Evolutionary conservation across 2,329 filamentous ascomycete genomes (phyloP).

Genomic region (Plectosphaerella cucumerina): DNA sequence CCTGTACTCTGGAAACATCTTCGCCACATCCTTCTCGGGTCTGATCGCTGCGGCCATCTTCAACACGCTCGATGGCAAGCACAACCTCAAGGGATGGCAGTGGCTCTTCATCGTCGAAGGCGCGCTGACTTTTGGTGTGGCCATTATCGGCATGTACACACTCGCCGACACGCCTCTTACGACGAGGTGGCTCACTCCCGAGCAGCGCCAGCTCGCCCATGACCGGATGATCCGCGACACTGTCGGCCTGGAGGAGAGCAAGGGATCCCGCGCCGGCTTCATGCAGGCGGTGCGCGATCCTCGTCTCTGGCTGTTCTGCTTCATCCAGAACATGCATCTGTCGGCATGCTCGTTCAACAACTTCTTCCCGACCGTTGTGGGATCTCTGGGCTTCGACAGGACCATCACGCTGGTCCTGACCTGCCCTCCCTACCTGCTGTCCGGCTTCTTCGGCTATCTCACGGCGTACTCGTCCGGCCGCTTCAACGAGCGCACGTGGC

Average conservation of each 20-base stretch:
- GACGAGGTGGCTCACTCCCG: conserved; percentile 27
- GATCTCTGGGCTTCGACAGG: conserved; percentile 24
- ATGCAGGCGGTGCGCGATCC: conserved; percentile 20
- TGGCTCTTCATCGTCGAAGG: conserved; percentile 29
- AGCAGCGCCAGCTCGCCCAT: conserved; percentile 36
- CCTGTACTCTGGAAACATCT: conserved; percentile 36
- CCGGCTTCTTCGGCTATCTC: conserved; percentile 35
- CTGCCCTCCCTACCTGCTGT: conserved; percentile 41
- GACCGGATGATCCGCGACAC: conserved; percentile 29
- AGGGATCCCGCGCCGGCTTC: conserved; percentile 27
- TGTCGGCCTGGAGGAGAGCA: conserved; percentile 25
- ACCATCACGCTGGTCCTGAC: conserved; percentile 41
- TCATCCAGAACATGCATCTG: conserved; percentile 23
- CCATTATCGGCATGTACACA: conserved; percentile 25
- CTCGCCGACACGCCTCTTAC: conserved; percentile 31
- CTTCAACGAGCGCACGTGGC: conserved; percentile 36
- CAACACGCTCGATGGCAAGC: conserved; percentile 20
- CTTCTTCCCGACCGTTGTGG: conserved; percentile 26
- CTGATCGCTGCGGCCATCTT: conserved; percentile 40
- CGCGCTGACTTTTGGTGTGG: conserved; percentile 21
- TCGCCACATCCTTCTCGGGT: conserved; percentile 34
- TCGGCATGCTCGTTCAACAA: conserved; percentile 20
- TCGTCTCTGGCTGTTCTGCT: conserved; percentile 21
- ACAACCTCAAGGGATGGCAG: conserved; percentile 22
- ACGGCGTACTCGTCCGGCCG: conserved; percentile 37